phyloP scores from a whole-genome alignment of 345 rosid species.

The Turritis glabra region DNA sequence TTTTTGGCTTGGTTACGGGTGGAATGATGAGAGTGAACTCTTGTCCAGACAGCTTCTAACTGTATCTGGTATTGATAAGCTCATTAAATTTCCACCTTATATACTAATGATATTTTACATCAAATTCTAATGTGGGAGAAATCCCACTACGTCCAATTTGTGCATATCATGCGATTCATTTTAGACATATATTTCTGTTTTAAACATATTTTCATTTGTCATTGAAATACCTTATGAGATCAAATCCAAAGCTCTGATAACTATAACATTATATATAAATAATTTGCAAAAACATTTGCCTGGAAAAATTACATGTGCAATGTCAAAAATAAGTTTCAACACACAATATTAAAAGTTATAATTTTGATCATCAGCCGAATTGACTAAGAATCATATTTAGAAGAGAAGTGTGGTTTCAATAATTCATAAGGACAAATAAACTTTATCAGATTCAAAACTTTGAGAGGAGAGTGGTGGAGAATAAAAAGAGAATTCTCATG shows the following conservation, averaged over 20 bases:
- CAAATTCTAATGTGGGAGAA: no score
- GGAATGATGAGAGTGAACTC: no score
- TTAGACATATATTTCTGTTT: no score
- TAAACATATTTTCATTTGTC: no score
- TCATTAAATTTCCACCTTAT: no score
- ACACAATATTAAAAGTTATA: neutral
- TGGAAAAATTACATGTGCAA: neutral
- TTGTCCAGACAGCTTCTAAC: no score
- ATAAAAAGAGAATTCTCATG: neutral
- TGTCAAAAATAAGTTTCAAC: neutral
- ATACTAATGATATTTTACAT: no score
- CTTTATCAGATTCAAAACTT: neutral
- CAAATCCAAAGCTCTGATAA: neutral
- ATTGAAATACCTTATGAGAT: no score
- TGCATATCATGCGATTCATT: no score
- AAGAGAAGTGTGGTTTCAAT: neutral
- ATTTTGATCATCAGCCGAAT: neutral
- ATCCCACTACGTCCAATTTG: no score
- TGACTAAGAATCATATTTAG: neutral
- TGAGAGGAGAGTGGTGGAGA: constrained; percentile 9
- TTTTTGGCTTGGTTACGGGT: no score
- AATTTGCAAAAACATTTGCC: neutral
- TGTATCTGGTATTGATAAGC: no score
- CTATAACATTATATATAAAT: neutral
- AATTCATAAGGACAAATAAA: constrained; percentile 1